A percentile compares a stretch with the other conserved stretches of the same genome.
Conservation (phyloP, 495 filamentous ascomycete genomes). For the Parathielavia appendiculata region DNA sequence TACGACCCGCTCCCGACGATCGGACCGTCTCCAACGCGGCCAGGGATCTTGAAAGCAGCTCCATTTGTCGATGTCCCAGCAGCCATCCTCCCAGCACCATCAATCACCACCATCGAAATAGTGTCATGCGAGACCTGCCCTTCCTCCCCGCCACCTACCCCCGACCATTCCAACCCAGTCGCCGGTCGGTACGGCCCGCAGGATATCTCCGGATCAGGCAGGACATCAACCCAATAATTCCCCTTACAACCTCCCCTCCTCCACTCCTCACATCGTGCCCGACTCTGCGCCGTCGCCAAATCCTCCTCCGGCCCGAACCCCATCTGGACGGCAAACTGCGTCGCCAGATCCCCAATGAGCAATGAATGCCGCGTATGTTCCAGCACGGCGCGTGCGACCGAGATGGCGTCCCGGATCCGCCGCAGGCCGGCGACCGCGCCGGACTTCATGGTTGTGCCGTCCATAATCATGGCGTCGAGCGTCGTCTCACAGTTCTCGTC, state of each 20-base stretch:
- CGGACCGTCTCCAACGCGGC: slow-evolving; percentile 46
- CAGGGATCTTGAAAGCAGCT: slow-evolving; percentile 43
- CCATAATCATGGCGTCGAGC: slow-evolving; percentile 45
- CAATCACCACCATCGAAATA: slow-evolving; percentile 44
- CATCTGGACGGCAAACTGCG: slow-evolving; percentile 41
- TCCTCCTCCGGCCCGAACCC: slow-evolving; percentile 38
- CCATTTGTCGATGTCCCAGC: slow-evolving; percentile 48
- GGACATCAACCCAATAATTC: slow-evolving; percentile 41
- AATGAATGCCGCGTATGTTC: slow-evolving; percentile 43
- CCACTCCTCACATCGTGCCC: slow-evolving; percentile 36
- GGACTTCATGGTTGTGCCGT: slow-evolving; percentile 41
- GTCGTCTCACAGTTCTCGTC: slow-evolving; percentile 47
- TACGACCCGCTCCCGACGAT: slow-evolving; percentile 47
- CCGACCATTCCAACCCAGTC: not conserved
- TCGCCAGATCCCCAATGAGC: slow-evolving; percentile 44
- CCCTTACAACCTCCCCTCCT: slow-evolving; percentile 32
- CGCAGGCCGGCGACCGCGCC: slow-evolving; percentile 45
- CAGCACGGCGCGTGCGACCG: slow-evolving; percentile 44
- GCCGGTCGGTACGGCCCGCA: slow-evolving; percentile 42
- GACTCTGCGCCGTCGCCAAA: slow-evolving; percentile 34
- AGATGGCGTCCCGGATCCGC: slow-evolving; percentile 39
- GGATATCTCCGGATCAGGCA: slow-evolving; percentile 30
- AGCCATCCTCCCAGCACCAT: slow-evolving; percentile 37
- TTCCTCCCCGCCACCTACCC: not conserved
- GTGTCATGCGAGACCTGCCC: slow-evolving; percentile 37